Evolutionary conservation across 2,329 filamentous ascomycete species (phyloP).

Genomic region (Sclerotinia subarctica): DNA sequence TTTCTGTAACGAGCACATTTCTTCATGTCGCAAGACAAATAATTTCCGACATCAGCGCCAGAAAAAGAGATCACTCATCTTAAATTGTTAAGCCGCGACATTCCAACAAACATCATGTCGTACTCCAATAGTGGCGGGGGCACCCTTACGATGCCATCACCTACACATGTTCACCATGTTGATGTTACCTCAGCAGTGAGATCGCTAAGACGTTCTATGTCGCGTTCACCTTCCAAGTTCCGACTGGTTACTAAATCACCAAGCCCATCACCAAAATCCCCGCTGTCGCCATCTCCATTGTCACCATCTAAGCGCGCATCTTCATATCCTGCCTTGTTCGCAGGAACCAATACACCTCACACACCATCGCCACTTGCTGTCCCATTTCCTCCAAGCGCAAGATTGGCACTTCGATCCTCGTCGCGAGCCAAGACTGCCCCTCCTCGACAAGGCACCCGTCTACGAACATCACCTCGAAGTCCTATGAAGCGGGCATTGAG

Average conservation of each 20-base stretch:
- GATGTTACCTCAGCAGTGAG: constrained; percentile 79
- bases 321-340: constrained; percentile 50
- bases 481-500: constrained; percentile 75
- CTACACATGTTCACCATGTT: constrained; percentile 76
- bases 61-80: constrained; percentile 9
- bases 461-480: constrained; percentile 72
- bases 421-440: constrained; percentile 58
- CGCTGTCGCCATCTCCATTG: constrained; percentile 56
- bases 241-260: constrained; percentile 52
- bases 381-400: constrained; percentile 63
- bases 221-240: constrained; percentile 91
- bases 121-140: constrained; percentile 63
- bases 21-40: constrained; percentile 20
- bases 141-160: constrained; percentile 82
- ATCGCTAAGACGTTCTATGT: constrained; percentile 81
- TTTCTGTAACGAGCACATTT: constrained; percentile 2
- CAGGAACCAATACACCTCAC: constrained; percentile 38
- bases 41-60: constrained; percentile 15
- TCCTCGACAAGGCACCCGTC: constrained; percentile 55
- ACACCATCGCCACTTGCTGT: constrained; percentile 56
- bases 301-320: constrained; percentile 46
- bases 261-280: constrained; percentile 50
- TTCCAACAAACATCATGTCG: constrained; percentile 46
- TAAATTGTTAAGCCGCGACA: constrained; percentile 25
- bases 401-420: constrained; percentile 62